A percentile compares a stretch with the other conserved stretches of the same genome.
Evolutionary conservation across 306 rosid genomes (phyloP).

Genomic region (Fragaria vesca): DNA sequence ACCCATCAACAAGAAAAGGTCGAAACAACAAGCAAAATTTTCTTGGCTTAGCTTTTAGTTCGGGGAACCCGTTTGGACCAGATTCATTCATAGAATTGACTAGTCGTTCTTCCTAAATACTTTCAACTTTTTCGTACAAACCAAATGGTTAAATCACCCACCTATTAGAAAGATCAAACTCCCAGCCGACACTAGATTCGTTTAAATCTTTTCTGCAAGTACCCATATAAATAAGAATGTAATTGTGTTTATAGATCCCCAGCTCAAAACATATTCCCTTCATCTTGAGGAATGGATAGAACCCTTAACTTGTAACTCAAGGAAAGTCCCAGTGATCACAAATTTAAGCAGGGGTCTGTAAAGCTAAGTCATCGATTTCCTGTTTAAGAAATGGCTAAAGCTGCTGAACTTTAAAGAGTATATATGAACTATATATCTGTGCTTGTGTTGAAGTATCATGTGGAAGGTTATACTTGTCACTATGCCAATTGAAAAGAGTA

Average conservation of each 20-base stretch:
- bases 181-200: background rate
- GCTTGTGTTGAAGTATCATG: background rate
- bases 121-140: background rate
- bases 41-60: background rate
- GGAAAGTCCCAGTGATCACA: background rate
- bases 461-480: background rate
- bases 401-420: background rate
- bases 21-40: conserved; percentile 1
- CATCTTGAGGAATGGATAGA: background rate
- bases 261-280: background rate
- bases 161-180: background rate
- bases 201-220: background rate
- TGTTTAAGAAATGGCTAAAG: background rate
- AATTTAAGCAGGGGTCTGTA: too few relatives aligned
- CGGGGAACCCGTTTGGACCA: background rate
- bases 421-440: background rate
- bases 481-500: background rate
- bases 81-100: background rate
- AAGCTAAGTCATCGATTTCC: background rate
- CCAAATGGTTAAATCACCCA: background rate
- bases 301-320: background rate
- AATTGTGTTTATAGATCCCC: background rate
- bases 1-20: background rate
- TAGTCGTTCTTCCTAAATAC: background rate
- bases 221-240: background rate